phyloP scores from a whole-genome alignment of 306 rosid genomes.

The Dalbergia cochinchinensis region DNA sequence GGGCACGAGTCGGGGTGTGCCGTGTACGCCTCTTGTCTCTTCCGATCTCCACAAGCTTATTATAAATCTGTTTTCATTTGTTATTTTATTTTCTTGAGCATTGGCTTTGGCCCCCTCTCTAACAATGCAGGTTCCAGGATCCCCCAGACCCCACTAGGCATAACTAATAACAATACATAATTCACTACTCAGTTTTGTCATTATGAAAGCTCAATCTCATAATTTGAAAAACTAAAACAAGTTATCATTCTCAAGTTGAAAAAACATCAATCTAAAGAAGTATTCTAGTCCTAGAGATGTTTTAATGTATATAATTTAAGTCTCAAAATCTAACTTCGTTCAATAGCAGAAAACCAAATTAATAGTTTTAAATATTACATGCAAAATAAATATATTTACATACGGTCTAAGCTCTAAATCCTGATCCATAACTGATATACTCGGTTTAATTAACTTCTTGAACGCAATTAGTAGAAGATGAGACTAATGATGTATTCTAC shows the following conservation, averaged over 20 bases:
- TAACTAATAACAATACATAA: background rate
- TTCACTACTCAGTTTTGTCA: background rate
- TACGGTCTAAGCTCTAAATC: background rate
- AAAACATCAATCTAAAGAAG: background rate
- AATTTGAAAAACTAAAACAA: background rate
- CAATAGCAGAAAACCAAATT: too few relatives aligned
- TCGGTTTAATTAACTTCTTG: background rate
- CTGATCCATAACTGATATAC: background rate
- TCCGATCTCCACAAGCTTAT: background rate
- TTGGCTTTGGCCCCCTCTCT: background rate
- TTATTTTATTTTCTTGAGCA: background rate
- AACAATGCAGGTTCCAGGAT: background rate
- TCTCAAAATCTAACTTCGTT: background rate
- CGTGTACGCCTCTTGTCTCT: background rate
- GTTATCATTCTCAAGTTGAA: background rate
- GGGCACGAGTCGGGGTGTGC: background rate
- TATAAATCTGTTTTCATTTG: background rate
- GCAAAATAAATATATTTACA: background rate
- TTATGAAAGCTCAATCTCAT: background rate
- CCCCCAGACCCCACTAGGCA: background rate
- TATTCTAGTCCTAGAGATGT: too few relatives aligned
- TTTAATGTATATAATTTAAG: too few relatives aligned
- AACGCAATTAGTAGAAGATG: background rate
- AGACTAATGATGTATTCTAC: background rate
- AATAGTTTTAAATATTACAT: background rate